Evolutionary conservation across 192 early-diverging fungal genomes (phyloP).

Genomic region (Entomortierella lignicola): DNA sequence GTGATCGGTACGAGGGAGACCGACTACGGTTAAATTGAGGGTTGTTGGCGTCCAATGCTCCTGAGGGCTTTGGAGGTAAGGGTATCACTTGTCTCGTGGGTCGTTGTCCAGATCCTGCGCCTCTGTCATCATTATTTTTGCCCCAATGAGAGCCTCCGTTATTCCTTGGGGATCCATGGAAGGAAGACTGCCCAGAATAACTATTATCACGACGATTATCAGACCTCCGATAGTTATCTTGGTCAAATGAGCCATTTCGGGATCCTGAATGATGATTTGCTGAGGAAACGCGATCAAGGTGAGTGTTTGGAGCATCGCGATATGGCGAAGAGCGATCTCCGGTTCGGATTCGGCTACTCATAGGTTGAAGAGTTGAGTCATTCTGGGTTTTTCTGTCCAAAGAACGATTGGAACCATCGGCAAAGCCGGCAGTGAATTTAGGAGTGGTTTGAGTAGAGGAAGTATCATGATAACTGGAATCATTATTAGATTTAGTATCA

Average conservation of each 20-base stretch:
- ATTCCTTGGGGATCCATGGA: conserved; percentile 7
- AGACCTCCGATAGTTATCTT: conserved; percentile 6
- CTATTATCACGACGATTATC: conserved; percentile 6
- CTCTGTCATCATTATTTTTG: conserved; percentile 4
- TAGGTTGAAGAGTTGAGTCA: conserved; percentile 23
- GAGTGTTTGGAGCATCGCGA: conserved; percentile 7
- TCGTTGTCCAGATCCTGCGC: not conserved
- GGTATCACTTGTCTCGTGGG: conserved; percentile 37
- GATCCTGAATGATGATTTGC: not conserved
- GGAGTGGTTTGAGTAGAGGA: not conserved
- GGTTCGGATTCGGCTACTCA: conserved; percentile 18
- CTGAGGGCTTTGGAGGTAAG: conserved; percentile 34
- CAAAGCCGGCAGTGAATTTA: conserved; percentile 36
- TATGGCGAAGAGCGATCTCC: conserved; percentile 5
- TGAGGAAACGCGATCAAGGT: conserved; percentile 1
- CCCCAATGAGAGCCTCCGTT: conserved; percentile 12
- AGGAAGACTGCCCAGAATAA: not conserved
- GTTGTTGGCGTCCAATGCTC: conserved; percentile 29
- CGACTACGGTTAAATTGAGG: conserved; percentile 37
- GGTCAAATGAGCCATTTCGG: not conserved
- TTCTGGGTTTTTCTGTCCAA: conserved; percentile 35
- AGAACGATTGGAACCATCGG: conserved; percentile 32
- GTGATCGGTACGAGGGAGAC: conserved; percentile 40
- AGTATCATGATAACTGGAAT: not conserved
- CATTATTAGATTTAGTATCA: not conserved